Evolutionary conservation across 495 filamentous ascomycete species (phyloP).

Genomic region (Aspergillus diversus): DNA sequence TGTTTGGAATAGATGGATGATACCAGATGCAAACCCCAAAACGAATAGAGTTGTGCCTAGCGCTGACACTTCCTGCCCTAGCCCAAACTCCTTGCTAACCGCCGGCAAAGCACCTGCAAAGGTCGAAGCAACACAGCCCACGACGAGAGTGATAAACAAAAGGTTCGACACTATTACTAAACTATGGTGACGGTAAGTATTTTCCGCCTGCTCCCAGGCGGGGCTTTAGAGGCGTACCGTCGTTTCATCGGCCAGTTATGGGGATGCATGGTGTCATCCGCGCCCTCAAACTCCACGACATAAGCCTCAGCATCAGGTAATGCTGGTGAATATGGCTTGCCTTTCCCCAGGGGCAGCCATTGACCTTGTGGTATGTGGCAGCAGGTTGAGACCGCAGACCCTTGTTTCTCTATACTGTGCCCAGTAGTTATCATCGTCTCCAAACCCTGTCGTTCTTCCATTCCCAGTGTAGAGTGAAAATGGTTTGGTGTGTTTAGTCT

Average conservation of each 20-base stretch:
- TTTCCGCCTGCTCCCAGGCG: not conserved
- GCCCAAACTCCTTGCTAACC: constrained; percentile 47
- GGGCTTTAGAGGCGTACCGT: constrained; percentile 21
- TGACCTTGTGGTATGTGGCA: constrained; percentile 30
- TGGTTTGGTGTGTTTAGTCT: no score
- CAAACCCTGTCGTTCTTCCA: constrained; percentile 23
- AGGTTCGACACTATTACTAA: constrained; percentile 21
- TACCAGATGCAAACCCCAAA: constrained; percentile 49
- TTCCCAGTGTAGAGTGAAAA: no score
- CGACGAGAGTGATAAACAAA: constrained; percentile 46
- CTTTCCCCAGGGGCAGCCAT: constrained; percentile 38
- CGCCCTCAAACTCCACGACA: constrained; percentile 58
- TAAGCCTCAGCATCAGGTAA: constrained; percentile 52
- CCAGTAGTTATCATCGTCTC: constrained; percentile 34
- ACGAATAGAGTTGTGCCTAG: constrained; percentile 57
- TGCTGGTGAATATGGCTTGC: constrained; percentile 44
- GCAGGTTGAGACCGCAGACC: constrained; percentile 32
- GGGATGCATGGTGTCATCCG: constrained; percentile 51
- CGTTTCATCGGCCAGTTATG: constrained; percentile 49
- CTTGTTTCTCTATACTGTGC: constrained; percentile 29
- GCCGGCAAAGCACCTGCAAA: constrained; percentile 52
- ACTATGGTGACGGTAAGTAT: constrained; percentile 7
- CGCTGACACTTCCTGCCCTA: constrained; percentile 49
- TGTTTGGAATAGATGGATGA: not conserved
- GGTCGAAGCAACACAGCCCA: constrained; percentile 52